Percentiles rank a stretch among this genome's conserved stretches.
Evolutionary conservation across 305 asterid species (phyloP).

Genomic region (Fraxinus xanthoxyloides): DNA sequence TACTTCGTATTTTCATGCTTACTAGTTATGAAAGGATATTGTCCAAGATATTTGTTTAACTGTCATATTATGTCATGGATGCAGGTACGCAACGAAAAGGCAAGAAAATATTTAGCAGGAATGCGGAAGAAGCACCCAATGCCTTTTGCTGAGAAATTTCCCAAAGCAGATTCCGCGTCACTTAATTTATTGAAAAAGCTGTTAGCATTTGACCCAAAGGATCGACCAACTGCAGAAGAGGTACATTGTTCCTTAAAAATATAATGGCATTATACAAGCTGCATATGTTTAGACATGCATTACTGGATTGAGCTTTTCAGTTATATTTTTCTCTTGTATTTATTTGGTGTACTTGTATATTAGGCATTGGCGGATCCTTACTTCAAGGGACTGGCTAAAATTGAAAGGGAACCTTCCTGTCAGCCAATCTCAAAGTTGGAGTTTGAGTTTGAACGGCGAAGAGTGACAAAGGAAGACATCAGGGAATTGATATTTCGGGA

Average conservation of each 20-base stretch:
- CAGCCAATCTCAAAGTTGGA: conserved; percentile 51
- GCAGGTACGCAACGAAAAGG: conserved; percentile 59
- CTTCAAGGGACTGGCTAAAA: conserved; percentile 47
- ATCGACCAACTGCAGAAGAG: conserved; percentile 57
- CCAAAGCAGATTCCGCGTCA: conserved; percentile 41
- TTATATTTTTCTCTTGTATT: not conserved
- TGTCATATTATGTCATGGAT: conserved; percentile 1
- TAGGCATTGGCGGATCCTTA: conserved; percentile 54
- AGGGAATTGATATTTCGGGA: conserved; percentile 49
- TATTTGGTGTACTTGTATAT: not conserved
- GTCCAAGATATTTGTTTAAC: not conserved
- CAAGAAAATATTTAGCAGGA: conserved; percentile 44
- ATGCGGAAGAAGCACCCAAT: conserved; percentile 47
- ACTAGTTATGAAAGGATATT: not conserved
- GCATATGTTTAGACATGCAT: conserved; percentile 1
- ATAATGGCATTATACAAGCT: not conserved
- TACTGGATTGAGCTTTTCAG: not conserved
- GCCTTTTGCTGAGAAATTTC: conserved; percentile 38
- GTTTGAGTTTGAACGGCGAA: conserved; percentile 51
- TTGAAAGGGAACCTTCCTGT: conserved; percentile 54
- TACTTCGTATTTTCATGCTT: not conserved
- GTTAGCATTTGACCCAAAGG: conserved; percentile 54
- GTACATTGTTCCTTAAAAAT: conserved; percentile 24
- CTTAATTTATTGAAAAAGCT: conserved; percentile 39
- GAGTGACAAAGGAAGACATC: conserved; percentile 51